Conservation (phyloP, 2,329 filamentous ascomycete species). For the Fusarium floridanum region DNA sequence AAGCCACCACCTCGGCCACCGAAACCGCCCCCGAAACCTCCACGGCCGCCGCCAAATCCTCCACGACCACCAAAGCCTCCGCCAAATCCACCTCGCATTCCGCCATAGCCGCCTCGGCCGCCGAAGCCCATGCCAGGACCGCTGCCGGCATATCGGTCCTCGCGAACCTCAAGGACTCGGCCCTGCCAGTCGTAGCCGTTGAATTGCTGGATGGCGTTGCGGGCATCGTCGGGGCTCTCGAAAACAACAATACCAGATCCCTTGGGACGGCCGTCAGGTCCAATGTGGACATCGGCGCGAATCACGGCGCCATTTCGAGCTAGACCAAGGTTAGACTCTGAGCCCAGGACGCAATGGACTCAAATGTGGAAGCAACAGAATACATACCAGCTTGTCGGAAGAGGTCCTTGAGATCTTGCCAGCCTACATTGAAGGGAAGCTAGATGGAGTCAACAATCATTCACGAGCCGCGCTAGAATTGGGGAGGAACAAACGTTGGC, state of each 20-base stretch:
- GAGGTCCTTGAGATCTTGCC: slow-evolving; percentile 98
- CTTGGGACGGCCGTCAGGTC: slow-evolving; percentile 92
- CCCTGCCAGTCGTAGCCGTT: slow-evolving; percentile 99
- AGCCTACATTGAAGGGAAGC: slow-evolving; percentile 97
- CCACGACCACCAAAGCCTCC: slow-evolving; percentile 67
- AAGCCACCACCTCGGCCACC: slow-evolving; percentile 61
- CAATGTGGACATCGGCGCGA: slow-evolving; percentile 93
- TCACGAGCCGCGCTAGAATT: slow-evolving; percentile 17
- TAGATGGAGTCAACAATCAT: slow-evolving; percentile 57
- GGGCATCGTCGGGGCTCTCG: slow-evolving; percentile 93
- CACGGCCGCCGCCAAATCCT: slow-evolving; percentile 60
- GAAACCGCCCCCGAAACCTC: slow-evolving; percentile 56
- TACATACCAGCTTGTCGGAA: slow-evolving; percentile 96
- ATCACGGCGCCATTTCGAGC: slow-evolving; percentile 81
- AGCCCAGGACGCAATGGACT: slow-evolving; percentile 5
- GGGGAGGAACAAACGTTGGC: slow-evolving; percentile 85
- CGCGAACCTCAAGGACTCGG: slow-evolving; percentile 90
- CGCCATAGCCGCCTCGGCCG: slow-evolving; percentile 71
- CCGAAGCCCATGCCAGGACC: slow-evolving; percentile 66
- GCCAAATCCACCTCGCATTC: slow-evolving; percentile 70
- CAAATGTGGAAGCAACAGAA: background rate
- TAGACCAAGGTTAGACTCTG: slow-evolving; percentile 39
- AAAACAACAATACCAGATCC: slow-evolving; percentile 98
- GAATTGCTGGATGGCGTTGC: slow-evolving; percentile 96
- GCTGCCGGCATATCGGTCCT: slow-evolving; percentile 88